A percentile compares a stretch with the other conserved stretches of the same genome.
Conservation (phyloP, 2,329 filamentous ascomycete genomes). For the Leptographium galeiforme region DNA sequence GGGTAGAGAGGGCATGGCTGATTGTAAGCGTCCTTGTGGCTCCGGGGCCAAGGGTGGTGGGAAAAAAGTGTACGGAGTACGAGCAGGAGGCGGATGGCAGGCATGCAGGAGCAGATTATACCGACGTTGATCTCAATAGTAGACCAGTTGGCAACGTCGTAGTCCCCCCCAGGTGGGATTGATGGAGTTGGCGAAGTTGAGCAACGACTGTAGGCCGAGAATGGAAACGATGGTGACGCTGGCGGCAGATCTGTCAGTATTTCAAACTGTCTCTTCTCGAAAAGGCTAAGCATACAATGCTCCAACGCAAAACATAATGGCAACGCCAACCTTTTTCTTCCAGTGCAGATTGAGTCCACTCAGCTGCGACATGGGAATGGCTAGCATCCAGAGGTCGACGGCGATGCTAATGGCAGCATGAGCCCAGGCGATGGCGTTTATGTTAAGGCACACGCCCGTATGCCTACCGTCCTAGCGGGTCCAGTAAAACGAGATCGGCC, state of each 20-base stretch:
- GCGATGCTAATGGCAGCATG: slow-evolving; percentile 37
- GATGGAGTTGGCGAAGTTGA: slow-evolving; percentile 14
- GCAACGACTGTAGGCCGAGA: slow-evolving; percentile 17
- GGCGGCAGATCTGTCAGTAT: slow-evolving; percentile 7
- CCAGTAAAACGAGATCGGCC: slow-evolving; percentile 39
- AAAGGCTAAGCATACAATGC: slow-evolving; percentile 16
- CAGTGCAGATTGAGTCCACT: slow-evolving; percentile 24
- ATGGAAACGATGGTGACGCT: slow-evolving; percentile 21
- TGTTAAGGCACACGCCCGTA: slow-evolving; percentile 32
- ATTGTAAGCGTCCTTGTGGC: slow-evolving; percentile 1
- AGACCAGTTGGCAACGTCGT: slow-evolving; percentile 19
- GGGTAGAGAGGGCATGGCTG: background rate
- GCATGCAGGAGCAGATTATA: slow-evolving; percentile 22
- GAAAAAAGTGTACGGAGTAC: slow-evolving; percentile 17
- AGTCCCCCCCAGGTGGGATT: slow-evolving; percentile 20
- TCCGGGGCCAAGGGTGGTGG: slow-evolving; percentile 9
- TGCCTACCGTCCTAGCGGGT: slow-evolving; percentile 33
- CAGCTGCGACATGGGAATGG: slow-evolving; percentile 32
- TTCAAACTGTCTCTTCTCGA: background rate
- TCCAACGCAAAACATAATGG: slow-evolving; percentile 33
- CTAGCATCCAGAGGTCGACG: slow-evolving; percentile 37
- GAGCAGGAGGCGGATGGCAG: slow-evolving; percentile 16
- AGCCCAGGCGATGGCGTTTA: slow-evolving; percentile 34
- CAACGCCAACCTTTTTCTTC: slow-evolving; percentile 31
- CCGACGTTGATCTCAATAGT: slow-evolving; percentile 21